phyloP scores from a whole-genome alignment of 768 basidiomycete species.

The Tricholoma bakamatsutake region DNA sequence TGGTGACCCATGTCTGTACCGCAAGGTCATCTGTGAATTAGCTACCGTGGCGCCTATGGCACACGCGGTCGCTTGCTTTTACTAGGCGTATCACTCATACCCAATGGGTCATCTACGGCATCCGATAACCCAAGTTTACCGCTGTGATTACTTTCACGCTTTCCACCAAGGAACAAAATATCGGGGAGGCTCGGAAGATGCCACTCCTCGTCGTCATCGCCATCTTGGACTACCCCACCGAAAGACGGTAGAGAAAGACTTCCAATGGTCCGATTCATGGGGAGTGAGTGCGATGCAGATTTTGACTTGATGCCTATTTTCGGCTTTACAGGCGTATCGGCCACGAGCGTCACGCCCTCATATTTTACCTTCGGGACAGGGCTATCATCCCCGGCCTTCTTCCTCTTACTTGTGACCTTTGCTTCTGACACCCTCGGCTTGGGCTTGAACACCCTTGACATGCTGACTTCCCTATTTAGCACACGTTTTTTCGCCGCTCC shows the following conservation, averaged over 20 bases:
- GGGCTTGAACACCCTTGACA: slow-evolving; percentile 65
- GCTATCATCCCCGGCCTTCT: slow-evolving; percentile 11
- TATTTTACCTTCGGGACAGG: slow-evolving; percentile 12
- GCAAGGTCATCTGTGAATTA: too few relatives aligned
- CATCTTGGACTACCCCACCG: slow-evolving; percentile 10
- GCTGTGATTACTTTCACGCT: background rate
- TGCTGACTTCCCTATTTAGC: slow-evolving; percentile 69
- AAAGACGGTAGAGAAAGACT: slow-evolving; percentile 1
- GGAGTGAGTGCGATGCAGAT: slow-evolving; percentile 5
- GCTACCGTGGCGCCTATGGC: background rate
- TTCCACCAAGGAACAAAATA: slow-evolving; percentile 25
- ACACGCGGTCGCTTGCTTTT: background rate
- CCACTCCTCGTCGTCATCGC: slow-evolving; percentile 32
- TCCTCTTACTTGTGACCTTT: slow-evolving; percentile 12
- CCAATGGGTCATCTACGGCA: background rate
- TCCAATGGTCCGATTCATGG: slow-evolving; percentile 7
- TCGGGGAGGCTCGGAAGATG: slow-evolving; percentile 40
- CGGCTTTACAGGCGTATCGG: slow-evolving; percentile 43
- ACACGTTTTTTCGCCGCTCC: slow-evolving; percentile 40
- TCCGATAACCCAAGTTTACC: background rate
- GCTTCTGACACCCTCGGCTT: slow-evolving; percentile 26
- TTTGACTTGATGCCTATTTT: background rate
- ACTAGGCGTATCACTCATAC: background rate
- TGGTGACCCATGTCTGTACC: too few relatives aligned
- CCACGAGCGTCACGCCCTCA: slow-evolving; percentile 43